Evolutionary conservation across 495 filamentous ascomycete species (phyloP), one percentile per base, ranked within the genome.

Genomic region (Polyplosphaeria fusca): DNA sequence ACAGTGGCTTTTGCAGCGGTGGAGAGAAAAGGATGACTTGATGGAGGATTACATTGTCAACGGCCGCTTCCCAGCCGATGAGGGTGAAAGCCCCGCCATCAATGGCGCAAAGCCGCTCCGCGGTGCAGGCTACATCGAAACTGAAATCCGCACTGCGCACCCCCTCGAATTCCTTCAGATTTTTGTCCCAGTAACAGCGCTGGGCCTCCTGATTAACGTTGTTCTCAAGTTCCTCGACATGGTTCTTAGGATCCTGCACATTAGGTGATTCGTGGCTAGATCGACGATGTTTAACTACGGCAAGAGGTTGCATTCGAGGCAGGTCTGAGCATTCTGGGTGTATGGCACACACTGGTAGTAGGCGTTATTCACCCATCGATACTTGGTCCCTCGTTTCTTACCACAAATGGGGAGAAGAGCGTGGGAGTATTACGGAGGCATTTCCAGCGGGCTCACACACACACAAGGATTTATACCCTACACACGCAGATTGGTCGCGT

Each of bases 11-110:
- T 77, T 81, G 27, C 73, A 84, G 49, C 78, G 86, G 22, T 93
- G 88, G 88, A 76, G 79, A 37, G 89, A 93, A 67, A 93, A 93
- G 67, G 88, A 93, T 50, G 76, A 77, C 5, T 71, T 92, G 25
- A 74, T 93, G 32, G 88, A 92, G 58, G 69, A 82, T 45, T 93
- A 86, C 58, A 55, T 84, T 13, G 71, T 78, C 5, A 85, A 82
- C 20, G 88, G 87, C 0, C 76, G 80, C 23, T 90, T 93, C 68
- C 88, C 88, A 0, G 77, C 82, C 19, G 79, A 82, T 19, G 60
- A 80, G 22, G 78, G 70, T 2, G 72, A 71, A n/a, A 73, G 75
- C 0, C 27, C 49, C 67, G 65, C 13, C 28, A 68, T 62, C 67
- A 71, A 61, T 44, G 72, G 70, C 5, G 22, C 64, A 19, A 74